Conservation (phyloP, 306 rosid genomes). For the Castanea sativa region DNA sequence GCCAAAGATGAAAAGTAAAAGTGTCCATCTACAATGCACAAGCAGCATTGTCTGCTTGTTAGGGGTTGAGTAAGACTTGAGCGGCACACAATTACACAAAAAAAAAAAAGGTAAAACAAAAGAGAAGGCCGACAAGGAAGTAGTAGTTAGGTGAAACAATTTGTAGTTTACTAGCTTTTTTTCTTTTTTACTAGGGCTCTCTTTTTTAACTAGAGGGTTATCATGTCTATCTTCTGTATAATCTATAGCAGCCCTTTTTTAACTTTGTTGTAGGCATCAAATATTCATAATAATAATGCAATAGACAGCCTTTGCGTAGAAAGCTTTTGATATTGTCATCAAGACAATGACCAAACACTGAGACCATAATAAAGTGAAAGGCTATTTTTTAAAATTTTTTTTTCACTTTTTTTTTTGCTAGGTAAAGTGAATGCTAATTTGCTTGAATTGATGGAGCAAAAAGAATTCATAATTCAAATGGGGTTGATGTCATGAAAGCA, state of each 20-base stretch:
- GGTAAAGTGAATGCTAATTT: slow-evolving; percentile 1
- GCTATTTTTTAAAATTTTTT: not conserved
- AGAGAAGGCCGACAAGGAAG: not conserved
- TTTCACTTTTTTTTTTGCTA: too few relatives aligned
- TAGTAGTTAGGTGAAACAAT: not conserved
- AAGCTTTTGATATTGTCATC: not conserved
- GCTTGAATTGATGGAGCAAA: not conserved
- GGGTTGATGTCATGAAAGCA: slow-evolving; percentile 19
- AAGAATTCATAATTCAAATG: not conserved
- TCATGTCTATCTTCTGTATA: not conserved
- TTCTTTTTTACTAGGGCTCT: not conserved
- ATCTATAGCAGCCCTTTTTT: not conserved
- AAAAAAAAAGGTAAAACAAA: slow-evolving; percentile 18
- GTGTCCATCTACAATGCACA: not conserved
- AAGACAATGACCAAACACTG: not conserved
- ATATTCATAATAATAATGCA: not conserved
- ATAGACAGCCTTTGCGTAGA: not conserved
- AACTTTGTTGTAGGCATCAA: not conserved
- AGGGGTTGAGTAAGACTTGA: slow-evolving; percentile 11
- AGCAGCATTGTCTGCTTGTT: slow-evolving; percentile 1
- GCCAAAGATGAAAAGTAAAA: not conserved
- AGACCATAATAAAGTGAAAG: not conserved
- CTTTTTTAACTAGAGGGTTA: not conserved
- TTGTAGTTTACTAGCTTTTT: too few relatives aligned
- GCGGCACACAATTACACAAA: slow-evolving; percentile 29